Base-by-base conservation (phyloP, 805 yeast genomes). In the Priceomyces melissophilus region DNA sequence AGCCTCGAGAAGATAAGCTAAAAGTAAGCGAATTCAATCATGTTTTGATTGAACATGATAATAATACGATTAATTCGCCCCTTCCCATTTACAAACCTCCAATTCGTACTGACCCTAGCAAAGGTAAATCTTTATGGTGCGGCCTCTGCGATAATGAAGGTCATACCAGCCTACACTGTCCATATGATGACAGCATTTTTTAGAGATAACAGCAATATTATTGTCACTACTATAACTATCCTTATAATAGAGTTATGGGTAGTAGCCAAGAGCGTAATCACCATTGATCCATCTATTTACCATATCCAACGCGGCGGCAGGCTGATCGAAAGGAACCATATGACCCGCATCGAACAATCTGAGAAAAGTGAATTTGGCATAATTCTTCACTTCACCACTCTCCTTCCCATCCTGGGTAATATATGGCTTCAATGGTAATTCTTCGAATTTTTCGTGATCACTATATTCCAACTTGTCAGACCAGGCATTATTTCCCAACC, bases 251-350 rank as follows among this genome's bases (percentile, higher is more conserved):
- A 29, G 4, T 9, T 5, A 29, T 12, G 13, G 11, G 27, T 31
- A 32, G 11, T 32, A 29, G 29, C 51, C 52, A 44, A 57, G 58
- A 2, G 60, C 23, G 51, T 71, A 78, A 58, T 85, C 84, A 23
- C 93, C 95, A 32, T 65, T 50, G 37, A 87, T 65, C 97, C 97
- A 91, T 60, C 84, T 76, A 70, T 87, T 85, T 47, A 90, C 76
- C 89, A 90, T 82, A 42, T 79, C 88, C 47, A 84, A 71, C 2
- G 96, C 69, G 55, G 75, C 73, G 53, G 77, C 81, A 13, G 96
- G 95, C 69, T 85, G 91, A 65, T 90, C 90, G 55, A 68, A 83
- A 12, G 97, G 97, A 47, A 88, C 96, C 96, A 90, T 89, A 67
- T 91, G 97, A 20, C 97, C 97, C 39, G 95, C 97, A 47, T 81